phyloP scores from a whole-genome alignment of 2,329 filamentous ascomycete genomes.

The Zasmidium cellare region DNA sequence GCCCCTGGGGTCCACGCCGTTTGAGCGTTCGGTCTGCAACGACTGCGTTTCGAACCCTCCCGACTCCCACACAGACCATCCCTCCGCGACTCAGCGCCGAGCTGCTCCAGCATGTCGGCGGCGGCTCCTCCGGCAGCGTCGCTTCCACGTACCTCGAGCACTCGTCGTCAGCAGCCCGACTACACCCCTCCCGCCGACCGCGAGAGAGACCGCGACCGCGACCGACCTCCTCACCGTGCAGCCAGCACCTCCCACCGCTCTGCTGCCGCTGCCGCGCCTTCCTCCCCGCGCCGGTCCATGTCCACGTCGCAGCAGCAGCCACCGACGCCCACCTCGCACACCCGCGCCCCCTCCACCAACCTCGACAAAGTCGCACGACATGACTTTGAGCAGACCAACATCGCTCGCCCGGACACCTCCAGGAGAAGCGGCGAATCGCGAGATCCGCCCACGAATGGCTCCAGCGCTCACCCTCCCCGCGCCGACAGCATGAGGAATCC shows the following conservation, averaged over 20 bases:
- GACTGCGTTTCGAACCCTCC: background rate
- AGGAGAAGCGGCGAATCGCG: slow-evolving; percentile 66
- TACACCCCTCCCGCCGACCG: slow-evolving; percentile 45
- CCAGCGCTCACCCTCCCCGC: slow-evolving; percentile 36
- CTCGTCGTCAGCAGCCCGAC: slow-evolving; percentile 45
- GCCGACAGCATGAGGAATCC: slow-evolving; percentile 56
- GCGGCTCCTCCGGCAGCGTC: slow-evolving; percentile 48
- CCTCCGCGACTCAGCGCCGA: background rate
- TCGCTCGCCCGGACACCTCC: slow-evolving; percentile 55
- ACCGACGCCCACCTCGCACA: slow-evolving; percentile 27
- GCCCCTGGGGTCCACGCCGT: background rate
- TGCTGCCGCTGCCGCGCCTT: slow-evolving; percentile 24
- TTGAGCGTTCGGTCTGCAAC: background rate
- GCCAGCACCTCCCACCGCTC: slow-evolving; percentile 35
- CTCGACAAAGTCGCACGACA: slow-evolving; percentile 60
- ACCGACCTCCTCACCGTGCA: slow-evolving; percentile 44
- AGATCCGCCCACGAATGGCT: slow-evolving; percentile 21
- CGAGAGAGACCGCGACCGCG: slow-evolving; percentile 38
- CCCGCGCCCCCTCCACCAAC: slow-evolving; percentile 45
- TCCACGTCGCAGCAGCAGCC: slow-evolving; percentile 36
- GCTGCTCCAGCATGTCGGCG: slow-evolving; percentile 42
- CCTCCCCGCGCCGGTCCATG: slow-evolving; percentile 38
- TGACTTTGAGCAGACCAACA: slow-evolving; percentile 72
- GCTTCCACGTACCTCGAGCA: slow-evolving; percentile 50
- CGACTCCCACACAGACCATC: background rate